Evolutionary conservation across 2,329 filamentous ascomycete species (phyloP).

Genomic region (Penicillium sp.): DNA sequence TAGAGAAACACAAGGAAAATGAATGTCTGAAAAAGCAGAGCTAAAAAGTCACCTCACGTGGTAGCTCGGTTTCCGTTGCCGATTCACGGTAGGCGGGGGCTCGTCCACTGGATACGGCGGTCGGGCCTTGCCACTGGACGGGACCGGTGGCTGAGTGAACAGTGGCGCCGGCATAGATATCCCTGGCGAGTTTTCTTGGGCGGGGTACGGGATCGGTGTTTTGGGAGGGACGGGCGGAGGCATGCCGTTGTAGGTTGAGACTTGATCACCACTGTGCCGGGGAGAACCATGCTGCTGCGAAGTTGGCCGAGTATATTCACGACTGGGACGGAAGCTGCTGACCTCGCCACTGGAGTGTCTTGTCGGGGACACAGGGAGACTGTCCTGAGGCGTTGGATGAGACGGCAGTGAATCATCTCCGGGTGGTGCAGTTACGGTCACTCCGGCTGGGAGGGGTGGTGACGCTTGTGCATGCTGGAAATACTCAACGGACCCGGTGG

Average conservation of each 20-base stretch:
- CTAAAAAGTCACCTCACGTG: slow-evolving; percentile 45
- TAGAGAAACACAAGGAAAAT: slow-evolving; percentile 7
- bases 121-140: slow-evolving; percentile 26
- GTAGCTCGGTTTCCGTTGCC: slow-evolving; percentile 79
- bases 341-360: slow-evolving; percentile 30
- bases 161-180: slow-evolving; percentile 39
- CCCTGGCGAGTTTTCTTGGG: slow-evolving; percentile 26
- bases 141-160: slow-evolving; percentile 23
- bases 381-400: slow-evolving; percentile 32
- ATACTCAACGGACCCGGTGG: slow-evolving; percentile 49
- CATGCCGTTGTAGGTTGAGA: slow-evolving; percentile 20
- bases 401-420: slow-evolving; percentile 32
- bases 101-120: slow-evolving; percentile 81
- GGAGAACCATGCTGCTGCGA: slow-evolving; percentile 33
- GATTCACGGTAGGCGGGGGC: slow-evolving; percentile 79
- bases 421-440: slow-evolving; percentile 23
- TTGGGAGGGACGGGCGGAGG: slow-evolving; percentile 76
- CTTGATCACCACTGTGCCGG: slow-evolving; percentile 36
- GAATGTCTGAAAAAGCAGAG: slow-evolving; percentile 6
- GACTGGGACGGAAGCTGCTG: slow-evolving; percentile 39
- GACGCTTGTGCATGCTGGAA: slow-evolving; percentile 29
- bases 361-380: slow-evolving; percentile 20
- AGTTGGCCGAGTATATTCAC: slow-evolving; percentile 31
- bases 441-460: slow-evolving; percentile 13
- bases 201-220: slow-evolving; percentile 63